Base-by-base conservation (phyloP, 257 asterid genomes). In the Plantago ovata region DNA sequence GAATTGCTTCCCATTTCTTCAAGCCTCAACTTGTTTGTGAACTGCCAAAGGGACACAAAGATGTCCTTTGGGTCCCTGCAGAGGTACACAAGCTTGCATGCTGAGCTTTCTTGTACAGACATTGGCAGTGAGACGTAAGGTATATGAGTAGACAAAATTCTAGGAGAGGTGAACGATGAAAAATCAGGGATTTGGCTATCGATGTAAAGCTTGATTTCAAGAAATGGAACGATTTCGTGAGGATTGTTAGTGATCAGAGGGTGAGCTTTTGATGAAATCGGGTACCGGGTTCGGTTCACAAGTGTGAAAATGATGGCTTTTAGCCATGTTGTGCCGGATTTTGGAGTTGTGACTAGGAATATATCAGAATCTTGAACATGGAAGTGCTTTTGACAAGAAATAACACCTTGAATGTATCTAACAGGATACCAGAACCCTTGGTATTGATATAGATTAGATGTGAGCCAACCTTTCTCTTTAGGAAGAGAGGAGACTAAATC, bases 301-400 rank as follows among this genome's bases (percentile, higher is more conserved):
- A 76, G 32, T 68, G 85, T 24, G 50, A 73, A 81, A 5, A 69
- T 13, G 61, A 81, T 51, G 2, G 88, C 77, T 47, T 78, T 78
- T 43, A 81, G 72, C 88, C 85, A 75, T 0, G 85, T 78, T 10
- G 88, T 78, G 61, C 79, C 81, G 10, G 83, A 83, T 62, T 83
- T 83, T 9, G 92, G 85, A 18, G 69, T 40, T 49, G 87, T 69
- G 11, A 68, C 80, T 11, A 83, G 79, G 7, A 83, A 47, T 38
- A 80, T 14, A 52, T 83, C 87, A 21, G 58, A 38, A 1, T 38
- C 15, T 63, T 61, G 72, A 16, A 61, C 63, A 4, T 51, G 60
- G 59, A 84, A 84, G 56, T 72, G 67, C 9, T 67, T 58, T 11
- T 72, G 84, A 54, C 65, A 76, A 8, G 77, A 13, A 45, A 81